Base-by-base conservation (phyloP, 176 grass and related monocot genomes). In the Puccinellia tenuiflora region DNA sequence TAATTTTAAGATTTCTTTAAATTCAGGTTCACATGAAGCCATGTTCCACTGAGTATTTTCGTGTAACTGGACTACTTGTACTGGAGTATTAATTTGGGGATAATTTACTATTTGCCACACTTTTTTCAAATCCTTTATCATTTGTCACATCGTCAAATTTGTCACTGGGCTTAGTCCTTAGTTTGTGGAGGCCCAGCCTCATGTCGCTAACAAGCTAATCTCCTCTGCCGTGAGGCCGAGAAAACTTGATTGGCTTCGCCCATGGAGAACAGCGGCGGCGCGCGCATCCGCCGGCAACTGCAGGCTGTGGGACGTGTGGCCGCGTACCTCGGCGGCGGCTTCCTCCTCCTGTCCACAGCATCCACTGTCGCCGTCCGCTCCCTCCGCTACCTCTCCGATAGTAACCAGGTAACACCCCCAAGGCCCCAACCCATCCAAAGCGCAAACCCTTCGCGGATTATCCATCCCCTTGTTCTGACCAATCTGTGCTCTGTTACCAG, bases 311-410 rank as follows among this genome's bases (percentile, higher is more conserved):
- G 79, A 0, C 88, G 83, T 12, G 74, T 88, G 8, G 79, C 80
- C 15, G 89, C 80, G 24, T 87, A 88, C 77, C 34, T 98, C 15
- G 85, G 77, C 15, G 96, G 96, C 0, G 85, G 93, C 13, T 83
- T 98, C 31, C 65, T 98, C 39, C n/a, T 90, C 33, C 71, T 96
- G 22, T 87, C 96, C 5, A 37, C 73, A 5, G 87, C 74, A 42
- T 95, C 96, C 52, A 88, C 89, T 31, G 54, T 82, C 11, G 79
- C 91, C 56, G 83, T 99, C 28, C 89, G 83, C 74, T 93, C 93
- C 56, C 84, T 98, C 69, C 91, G 87, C 68, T 87, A 72, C 48
- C 77, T 93, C 77, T 86, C 85, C 53, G 93, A 93, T 82, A 74
- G 91, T 52, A 96, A 96, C 79, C 85, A 90, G 87, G 96, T 95